Conservation (phyloP, 2,329 filamentous ascomycete genomes). For the Aspergillus sergii region DNA sequence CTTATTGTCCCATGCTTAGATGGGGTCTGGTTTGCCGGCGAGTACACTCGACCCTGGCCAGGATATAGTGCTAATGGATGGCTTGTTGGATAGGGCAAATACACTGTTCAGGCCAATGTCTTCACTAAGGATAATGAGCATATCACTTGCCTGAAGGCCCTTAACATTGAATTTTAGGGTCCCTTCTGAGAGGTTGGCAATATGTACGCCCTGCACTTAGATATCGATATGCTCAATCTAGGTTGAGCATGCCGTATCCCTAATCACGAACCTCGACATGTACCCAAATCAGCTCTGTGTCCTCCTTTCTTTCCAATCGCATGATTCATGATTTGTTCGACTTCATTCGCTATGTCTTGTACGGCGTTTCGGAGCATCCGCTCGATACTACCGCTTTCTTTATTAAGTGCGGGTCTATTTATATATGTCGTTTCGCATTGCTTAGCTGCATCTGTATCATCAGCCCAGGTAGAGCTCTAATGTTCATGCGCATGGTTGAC, state of each 20-base stretch:
- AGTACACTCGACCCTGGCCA: background rate
- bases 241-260: background rate
- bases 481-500: background rate
- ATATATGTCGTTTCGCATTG: no score
- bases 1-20: background rate
- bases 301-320: constrained; percentile 5
- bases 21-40: background rate
- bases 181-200: constrained; percentile 4
- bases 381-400: constrained; percentile 1
- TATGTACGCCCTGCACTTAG: background rate
- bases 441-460: background rate
- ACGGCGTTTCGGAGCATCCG: constrained; percentile 18
- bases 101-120: constrained; percentile 86
- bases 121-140: constrained; percentile 70
- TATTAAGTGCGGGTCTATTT: background rate
- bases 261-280: constrained; percentile 5
- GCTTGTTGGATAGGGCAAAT: constrained; percentile 68
- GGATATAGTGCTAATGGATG: constrained; percentile 10
- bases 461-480: background rate
- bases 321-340: constrained; percentile 9
- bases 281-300: background rate
- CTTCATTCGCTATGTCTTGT: constrained; percentile 9
- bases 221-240: background rate
- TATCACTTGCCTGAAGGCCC: constrained; percentile 84
- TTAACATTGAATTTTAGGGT: constrained; percentile 37